Base-by-base conservation (phyloP, 2,329 filamentous ascomycete genomes). In the Dactylellina cionopaga region DNA sequence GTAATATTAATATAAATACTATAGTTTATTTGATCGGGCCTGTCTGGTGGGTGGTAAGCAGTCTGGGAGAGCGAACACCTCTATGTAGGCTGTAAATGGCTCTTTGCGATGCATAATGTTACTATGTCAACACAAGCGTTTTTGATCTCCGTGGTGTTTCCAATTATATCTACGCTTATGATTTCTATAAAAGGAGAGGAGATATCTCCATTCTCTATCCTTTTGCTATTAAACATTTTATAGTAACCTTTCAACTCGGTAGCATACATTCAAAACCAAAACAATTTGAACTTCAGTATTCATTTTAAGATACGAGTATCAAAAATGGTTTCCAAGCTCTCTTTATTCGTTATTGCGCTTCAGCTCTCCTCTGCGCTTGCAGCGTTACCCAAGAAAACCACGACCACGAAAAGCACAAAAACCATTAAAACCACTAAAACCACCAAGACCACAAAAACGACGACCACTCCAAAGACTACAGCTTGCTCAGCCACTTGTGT, bases 291-390 rank as follows among this genome's bases (percentile, higher is more conserved):
- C 41, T 44, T 44, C 41, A 22, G 41, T 44, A 44, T 44, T 19
- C 17, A 44, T 44, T 44, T 44, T 44, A 44, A 24, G 41, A 44
- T 44, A 44, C 17, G 19, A 44, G 41, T 44, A 44, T 44, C 41
- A 44, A 44, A n/a, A 44, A 44, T 44, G 41, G 13, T 44, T 44
- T 44, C 41, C 41, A 44, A 44, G 13, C 41, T 44, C 41, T 44
- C 41, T 44, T 44, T 44, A 44, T 44, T 44, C 41, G 41, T 24
- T 44, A n/a, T 44, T 44, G 41, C 41, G 19, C 19, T 44, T 19
- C 41, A 44, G 19, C 41, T 44, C 41, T 44, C 41, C 24, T 24
- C 41, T 44, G 13, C 17, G 13, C 41, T 44, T 44, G 41, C 41
- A 44, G 19, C 41, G 41, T 44, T 5, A 5, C 41, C 41, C 41